phyloP scores from a whole-genome alignment of 768 basidiomycete genomes.

The Calvatia gigantea region DNA sequence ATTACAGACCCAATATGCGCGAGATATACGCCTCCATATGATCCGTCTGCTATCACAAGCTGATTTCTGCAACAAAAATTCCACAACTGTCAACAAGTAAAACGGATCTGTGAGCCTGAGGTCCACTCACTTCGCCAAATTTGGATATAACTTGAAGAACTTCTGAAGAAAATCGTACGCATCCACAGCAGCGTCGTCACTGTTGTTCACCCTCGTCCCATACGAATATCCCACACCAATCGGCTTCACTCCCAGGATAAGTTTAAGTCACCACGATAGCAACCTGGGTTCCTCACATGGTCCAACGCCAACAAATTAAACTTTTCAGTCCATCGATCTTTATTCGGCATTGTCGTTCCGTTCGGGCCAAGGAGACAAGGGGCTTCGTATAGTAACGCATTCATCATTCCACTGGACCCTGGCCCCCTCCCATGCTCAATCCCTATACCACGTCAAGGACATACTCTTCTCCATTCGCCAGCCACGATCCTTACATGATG shows the following conservation, averaged over 20 bases:
- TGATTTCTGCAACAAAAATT: constrained; percentile 14
- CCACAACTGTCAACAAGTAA: not conserved
- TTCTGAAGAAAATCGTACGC: constrained; percentile 34
- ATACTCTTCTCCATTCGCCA: not conserved
- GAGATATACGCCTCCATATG: constrained; percentile 32
- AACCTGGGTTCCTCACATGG: too few species aligned
- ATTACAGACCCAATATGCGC: constrained; percentile 34
- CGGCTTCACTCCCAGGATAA: constrained; percentile 23
- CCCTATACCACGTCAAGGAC: constrained; percentile 12
- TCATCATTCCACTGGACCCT: constrained; percentile 26
- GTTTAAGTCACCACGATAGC: too few species aligned
- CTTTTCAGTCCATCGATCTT: constrained; percentile 23
- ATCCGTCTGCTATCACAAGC: constrained; percentile 27
- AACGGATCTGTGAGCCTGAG: too few species aligned
- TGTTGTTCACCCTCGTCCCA: constrained; percentile 29
- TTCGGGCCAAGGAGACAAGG: constrained; percentile 21
- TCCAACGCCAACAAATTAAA: constrained; percentile 23
- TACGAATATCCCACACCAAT: constrained; percentile 32
- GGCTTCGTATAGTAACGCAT: constrained; percentile 24
- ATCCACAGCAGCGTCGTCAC: constrained; percentile 26
- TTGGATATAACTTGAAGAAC: constrained; percentile 25
- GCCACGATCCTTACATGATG: constrained; percentile 22
- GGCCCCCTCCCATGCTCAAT: constrained; percentile 32
- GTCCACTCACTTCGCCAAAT: constrained; percentile 14
- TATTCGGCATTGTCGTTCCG: constrained; percentile 20